phyloP scores from a whole-genome alignment of 2,329 filamentous ascomycete genomes.

The Aspergillus piperis region DNA sequence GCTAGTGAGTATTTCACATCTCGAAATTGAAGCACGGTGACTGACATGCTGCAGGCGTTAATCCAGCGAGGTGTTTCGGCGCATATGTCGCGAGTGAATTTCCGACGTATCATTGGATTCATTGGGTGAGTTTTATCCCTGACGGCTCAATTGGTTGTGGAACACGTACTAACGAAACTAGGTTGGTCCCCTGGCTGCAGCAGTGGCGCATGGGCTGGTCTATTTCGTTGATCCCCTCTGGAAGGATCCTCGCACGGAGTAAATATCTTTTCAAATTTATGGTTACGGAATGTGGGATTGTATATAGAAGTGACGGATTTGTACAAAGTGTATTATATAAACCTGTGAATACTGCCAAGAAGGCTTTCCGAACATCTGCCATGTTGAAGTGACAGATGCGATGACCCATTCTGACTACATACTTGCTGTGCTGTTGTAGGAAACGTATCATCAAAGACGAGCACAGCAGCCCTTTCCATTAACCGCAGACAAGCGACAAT shows the following conservation, averaged over 20 bases:
- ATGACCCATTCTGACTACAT: background rate
- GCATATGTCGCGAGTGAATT: conserved; percentile 44
- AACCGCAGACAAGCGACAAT: conserved; percentile 42
- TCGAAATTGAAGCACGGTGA: background rate
- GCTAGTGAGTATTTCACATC: conserved; percentile 29
- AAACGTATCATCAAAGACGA: too few species aligned
- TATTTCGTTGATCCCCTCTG: conserved; percentile 34
- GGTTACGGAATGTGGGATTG: background rate
- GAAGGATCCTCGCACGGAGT: conserved; percentile 14
- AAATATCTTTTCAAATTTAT: background rate
- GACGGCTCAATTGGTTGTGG: too few species aligned
- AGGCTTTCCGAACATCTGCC: background rate
- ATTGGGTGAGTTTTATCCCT: conserved; percentile 31
- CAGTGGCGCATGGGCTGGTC: conserved; percentile 33
- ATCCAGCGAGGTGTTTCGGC: conserved; percentile 51
- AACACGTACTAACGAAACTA: background rate
- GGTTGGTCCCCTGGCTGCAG: conserved; percentile 34
- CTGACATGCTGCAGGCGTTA: conserved; percentile 33
- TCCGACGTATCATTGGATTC: conserved; percentile 41
- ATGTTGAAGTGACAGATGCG: background rate
- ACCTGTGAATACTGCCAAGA: background rate
- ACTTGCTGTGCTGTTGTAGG: background rate
- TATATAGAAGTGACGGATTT: background rate
- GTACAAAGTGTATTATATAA: background rate
- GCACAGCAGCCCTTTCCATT: background rate